Base-by-base conservation (phyloP, 208 protist genomes). In the Trypanosoma platydactyli region DNA sequence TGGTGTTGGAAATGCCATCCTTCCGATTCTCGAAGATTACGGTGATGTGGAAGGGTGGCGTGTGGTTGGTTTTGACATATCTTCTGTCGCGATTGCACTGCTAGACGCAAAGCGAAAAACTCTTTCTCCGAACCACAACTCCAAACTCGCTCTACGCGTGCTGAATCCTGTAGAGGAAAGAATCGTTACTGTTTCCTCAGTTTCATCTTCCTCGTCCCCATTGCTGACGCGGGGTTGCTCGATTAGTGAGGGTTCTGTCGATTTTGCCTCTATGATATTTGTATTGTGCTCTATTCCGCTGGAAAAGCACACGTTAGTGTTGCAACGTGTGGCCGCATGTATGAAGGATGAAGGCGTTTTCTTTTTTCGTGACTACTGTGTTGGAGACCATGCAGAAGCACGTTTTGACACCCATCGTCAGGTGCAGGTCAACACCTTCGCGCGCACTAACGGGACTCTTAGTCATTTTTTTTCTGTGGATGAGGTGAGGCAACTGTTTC, bases 181-280 rank as follows among this genome's bases (percentile, higher is more conserved):
- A 38, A 38, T 38, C 33, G 33, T 9, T 11, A 9, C 33, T 38
- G 9, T 3, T 38, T 38, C 33, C 33, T 38, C 33, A n/a, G n/a
- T n/a, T n/a, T n/a, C n/a, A n/a, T n/a, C n/a, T n/a, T n/a, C n/a
- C n/a, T n/a, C 46, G 75, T 94, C 6, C 54, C 29, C 44, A 29
- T 69, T 49, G 13, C 67, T 13, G 33, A 15, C 4, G 55, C 61
- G 38, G 20, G 40, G 24, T 33, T 29, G n/a, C 55, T 9, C 6
- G 1, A 16, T 64, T 41, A 51, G 15, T 20, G 56, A 61, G 30
- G 42, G 66, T 3, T 64, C 53, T 25, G 81, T 91, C 0, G 65
- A 81, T 20, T 86, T 98, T 35, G 90, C 94, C 3, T 93, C 93
- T 2, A 88, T 98, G 65, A 90, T 98, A n/a, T 98, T 98, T 81